Percentiles rank a stretch among this genome's conserved stretches.
Conservation (phyloP, 208 protist genomes). For the Angomonas ambiguus region DNA sequence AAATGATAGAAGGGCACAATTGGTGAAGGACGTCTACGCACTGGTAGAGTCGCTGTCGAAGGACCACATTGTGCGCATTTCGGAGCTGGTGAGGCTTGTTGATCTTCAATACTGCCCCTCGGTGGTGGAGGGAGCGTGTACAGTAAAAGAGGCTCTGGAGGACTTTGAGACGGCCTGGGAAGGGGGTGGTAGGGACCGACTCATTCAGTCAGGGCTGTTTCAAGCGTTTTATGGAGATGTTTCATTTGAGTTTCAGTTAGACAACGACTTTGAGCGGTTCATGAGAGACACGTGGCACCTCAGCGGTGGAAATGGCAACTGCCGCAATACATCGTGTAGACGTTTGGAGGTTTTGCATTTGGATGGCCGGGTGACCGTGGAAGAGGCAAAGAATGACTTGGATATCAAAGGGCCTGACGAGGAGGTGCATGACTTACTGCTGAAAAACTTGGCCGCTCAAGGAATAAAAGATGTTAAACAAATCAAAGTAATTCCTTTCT, state of each 20-base stretch:
- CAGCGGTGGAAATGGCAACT: constrained; percentile 79
- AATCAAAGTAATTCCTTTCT: constrained; percentile 42
- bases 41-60: constrained; percentile 52
- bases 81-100: constrained; percentile 50
- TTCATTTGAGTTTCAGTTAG: constrained; percentile 69
- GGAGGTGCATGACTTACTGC: constrained; percentile 46
- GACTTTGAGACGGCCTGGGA: constrained; percentile 75
- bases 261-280: constrained; percentile 77
- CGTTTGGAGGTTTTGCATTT: constrained; percentile 78
- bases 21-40: constrained; percentile 64
- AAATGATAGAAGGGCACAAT: constrained; percentile 53
- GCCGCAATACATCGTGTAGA: constrained; percentile 81
- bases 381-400: constrained; percentile 88
- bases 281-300: constrained; percentile 90
- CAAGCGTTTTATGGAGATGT: constrained; percentile 65
- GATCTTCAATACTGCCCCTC: constrained; percentile 56
- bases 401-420: constrained; percentile 44
- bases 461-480: constrained; percentile 84
- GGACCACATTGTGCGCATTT: constrained; percentile 30
- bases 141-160: constrained; percentile 31
- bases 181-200: constrained; percentile 14
- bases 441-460: constrained; percentile 61
- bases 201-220: constrained; percentile 59
- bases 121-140: constrained; percentile 32
- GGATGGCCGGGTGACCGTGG: constrained; percentile 65